A percentile compares a stretch with the other conserved stretches of the same genome.
Conservation (phyloP, 306 rosid species). For the Ceratonia siliqua region DNA sequence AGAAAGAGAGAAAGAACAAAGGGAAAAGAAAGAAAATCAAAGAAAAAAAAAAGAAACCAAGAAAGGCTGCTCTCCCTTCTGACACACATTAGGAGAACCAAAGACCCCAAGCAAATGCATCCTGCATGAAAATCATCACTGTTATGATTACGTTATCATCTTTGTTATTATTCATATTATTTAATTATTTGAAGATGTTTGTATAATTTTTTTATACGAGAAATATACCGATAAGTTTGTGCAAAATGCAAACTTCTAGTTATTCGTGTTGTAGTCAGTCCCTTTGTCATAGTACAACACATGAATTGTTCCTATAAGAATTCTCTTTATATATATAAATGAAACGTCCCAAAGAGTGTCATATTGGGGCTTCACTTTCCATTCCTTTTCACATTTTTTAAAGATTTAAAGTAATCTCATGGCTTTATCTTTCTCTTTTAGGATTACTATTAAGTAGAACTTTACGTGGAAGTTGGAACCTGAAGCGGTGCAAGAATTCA, state of each 20-base stretch:
- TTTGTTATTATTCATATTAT: constrained; percentile 48
- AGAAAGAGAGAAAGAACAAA: constrained; percentile 49
- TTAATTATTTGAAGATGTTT: constrained; percentile 56
- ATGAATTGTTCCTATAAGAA: constrained; percentile 19
- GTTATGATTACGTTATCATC: constrained; percentile 50
- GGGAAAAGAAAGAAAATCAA: constrained; percentile 33
- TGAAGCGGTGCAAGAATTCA: constrained; percentile 18
- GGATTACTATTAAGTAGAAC: constrained; percentile 21
- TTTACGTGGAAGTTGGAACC: constrained; percentile 12
- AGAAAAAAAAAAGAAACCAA: constrained; percentile 4
- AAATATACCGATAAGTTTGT: constrained; percentile 53
- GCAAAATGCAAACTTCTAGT: constrained; percentile 49
- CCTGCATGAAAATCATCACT: constrained; percentile 79
- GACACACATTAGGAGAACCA: constrained; percentile 39
- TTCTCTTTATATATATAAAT: constrained; percentile 27
- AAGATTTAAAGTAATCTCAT: constrained; percentile 30
- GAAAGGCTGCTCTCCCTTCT: constrained; percentile 68
- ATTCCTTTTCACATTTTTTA: constrained; percentile 24
- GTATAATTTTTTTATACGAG: constrained; percentile 48
- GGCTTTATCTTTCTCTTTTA: constrained; percentile 41
- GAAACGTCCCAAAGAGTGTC: constrained; percentile 6
- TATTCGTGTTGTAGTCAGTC: constrained; percentile 31
- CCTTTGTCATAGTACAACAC: constrained; percentile 23
- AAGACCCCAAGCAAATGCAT: constrained; percentile 47
- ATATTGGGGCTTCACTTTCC: constrained; percentile 31